phyloP scores from a whole-genome alignment of 2,329 filamentous ascomycete species.

The Paecilomyces dactylethromorphus region DNA sequence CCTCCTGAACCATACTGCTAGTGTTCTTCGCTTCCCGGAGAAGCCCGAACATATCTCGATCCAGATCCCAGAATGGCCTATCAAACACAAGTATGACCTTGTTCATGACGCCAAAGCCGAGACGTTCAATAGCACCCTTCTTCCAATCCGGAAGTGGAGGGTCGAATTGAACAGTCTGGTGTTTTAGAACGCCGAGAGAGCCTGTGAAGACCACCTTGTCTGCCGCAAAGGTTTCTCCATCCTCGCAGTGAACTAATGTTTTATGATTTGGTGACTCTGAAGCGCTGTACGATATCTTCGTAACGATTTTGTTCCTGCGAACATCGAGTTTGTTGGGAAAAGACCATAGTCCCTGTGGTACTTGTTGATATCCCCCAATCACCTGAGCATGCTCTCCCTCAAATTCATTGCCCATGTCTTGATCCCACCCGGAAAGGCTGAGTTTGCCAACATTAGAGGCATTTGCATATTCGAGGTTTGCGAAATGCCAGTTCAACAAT shows the following conservation, averaged over 20 bases:
- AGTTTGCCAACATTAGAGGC: slow-evolving; percentile 80
- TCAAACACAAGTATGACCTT: slow-evolving; percentile 91
- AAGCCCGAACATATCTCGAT: slow-evolving; percentile 89
- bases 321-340: slow-evolving; percentile 72
- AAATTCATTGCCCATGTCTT: slow-evolving; percentile 96
- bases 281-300: slow-evolving; percentile 60
- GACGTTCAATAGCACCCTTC: slow-evolving; percentile 65
- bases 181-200: slow-evolving; percentile 84
- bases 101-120: slow-evolving; percentile 91
- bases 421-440: slow-evolving; percentile 88
- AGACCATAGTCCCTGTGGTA: slow-evolving; percentile 78
- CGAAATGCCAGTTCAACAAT: slow-evolving; percentile 95
- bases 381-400: slow-evolving; percentile 92
- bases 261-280: slow-evolving; percentile 36
- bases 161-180: slow-evolving; percentile 72
- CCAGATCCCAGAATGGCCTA: slow-evolving; percentile 81
- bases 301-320: slow-evolving; percentile 65
- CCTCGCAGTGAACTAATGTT: slow-evolving; percentile 65
- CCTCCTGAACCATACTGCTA: slow-evolving; percentile 67
- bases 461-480: slow-evolving; percentile 96
- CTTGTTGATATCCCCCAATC: slow-evolving; percentile 85
- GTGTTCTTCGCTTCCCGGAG: slow-evolving; percentile 65
- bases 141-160: slow-evolving; percentile 89
- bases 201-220: slow-evolving; percentile 88
- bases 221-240: slow-evolving; percentile 71